These are phyloP conservation scores for Nematocida displodere DNA, from an alignment of 371 early-diverging fungal species.

Conservation along the genomic window DNA sequence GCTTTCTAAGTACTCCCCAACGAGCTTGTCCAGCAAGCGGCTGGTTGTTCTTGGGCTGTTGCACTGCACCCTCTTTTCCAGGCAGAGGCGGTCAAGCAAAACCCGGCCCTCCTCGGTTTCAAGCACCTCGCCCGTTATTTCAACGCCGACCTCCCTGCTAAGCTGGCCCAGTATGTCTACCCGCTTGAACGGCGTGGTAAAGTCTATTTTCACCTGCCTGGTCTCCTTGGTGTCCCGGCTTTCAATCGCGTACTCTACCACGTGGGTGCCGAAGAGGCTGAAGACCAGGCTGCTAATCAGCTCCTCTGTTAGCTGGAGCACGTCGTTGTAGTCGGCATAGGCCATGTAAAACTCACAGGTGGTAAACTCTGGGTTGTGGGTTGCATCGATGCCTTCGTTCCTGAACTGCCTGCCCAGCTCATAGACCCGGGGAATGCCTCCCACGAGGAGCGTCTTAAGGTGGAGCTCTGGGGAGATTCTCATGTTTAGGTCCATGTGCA, in stretches of 20 bases:
- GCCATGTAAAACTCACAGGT: conserved; percentile 98
- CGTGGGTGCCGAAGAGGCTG: conserved; percentile 75
- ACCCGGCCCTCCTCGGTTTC: conserved; percentile 73
- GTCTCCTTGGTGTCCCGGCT: conserved; percentile 68
- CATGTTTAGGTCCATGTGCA: conserved; percentile 93
- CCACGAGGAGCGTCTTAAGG: conserved; percentile 92
- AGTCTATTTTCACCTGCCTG: conserved; percentile 74
- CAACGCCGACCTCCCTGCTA: conserved; percentile 75
- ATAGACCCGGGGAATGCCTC: conserved; percentile 95
- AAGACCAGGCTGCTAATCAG: conserved; percentile 83
- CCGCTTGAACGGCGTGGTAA: conserved; percentile 88
- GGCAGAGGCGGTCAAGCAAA: conserved; percentile 80
- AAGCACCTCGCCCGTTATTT: conserved; percentile 74
- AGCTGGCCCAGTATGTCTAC: conserved; percentile 84
- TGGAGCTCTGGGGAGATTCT: conserved; percentile 95
- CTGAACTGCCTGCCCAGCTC: conserved; percentile 99
- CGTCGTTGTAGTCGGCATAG: conserved; percentile 90
- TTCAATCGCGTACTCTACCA: conserved; percentile 81
- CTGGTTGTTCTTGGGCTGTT: conserved; percentile 83
- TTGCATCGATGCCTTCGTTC: conserved; percentile 97
- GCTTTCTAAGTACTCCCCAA: conserved; percentile 89
- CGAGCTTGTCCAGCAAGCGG: conserved; percentile 91
- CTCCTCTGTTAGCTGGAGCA: conserved; percentile 87
- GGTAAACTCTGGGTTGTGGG: conserved; percentile 99
- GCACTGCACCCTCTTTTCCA: conserved; percentile 81